Percentiles rank a stretch among this genome's conserved stretches.
Conservation (phyloP, 495 filamentous ascomycete genomes). For the Evernia prunastri region DNA sequence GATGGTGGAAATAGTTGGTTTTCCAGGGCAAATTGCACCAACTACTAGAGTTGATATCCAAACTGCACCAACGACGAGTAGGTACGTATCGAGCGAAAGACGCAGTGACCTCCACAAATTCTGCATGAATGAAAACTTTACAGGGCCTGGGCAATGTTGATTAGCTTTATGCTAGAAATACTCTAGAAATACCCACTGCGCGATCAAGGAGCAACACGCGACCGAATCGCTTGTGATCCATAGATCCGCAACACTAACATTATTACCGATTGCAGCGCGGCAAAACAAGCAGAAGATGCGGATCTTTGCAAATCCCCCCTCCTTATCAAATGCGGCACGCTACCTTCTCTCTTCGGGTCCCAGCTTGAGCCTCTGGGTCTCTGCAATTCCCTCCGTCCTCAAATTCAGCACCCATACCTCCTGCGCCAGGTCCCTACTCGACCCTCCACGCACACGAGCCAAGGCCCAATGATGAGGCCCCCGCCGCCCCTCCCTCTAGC, state of each 20-base stretch:
- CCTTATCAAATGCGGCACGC: not conserved
- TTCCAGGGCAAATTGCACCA: no score
- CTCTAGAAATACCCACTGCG: not conserved
- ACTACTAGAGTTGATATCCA: no score
- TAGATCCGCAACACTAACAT: not conserved
- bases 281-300: not conserved
- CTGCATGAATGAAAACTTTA: not conserved
- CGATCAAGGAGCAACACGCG: not conserved
- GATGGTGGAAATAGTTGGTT: no score
- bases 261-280: not conserved
- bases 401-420: no score
- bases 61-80: no score
- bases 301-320: not conserved
- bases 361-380: not conserved
- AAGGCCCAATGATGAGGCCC: not conserved
- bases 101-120: no score
- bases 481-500: not conserved
- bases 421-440: no score
- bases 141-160: not conserved
- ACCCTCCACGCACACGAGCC: no score
- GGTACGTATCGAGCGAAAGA: no score
- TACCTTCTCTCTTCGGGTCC: not conserved
- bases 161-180: not conserved
- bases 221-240: not conserved
- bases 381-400: no score